Base-by-base conservation (phyloP, 768 basidiomycete species). In the Rhodosporidiobolus odoratus region DNA sequence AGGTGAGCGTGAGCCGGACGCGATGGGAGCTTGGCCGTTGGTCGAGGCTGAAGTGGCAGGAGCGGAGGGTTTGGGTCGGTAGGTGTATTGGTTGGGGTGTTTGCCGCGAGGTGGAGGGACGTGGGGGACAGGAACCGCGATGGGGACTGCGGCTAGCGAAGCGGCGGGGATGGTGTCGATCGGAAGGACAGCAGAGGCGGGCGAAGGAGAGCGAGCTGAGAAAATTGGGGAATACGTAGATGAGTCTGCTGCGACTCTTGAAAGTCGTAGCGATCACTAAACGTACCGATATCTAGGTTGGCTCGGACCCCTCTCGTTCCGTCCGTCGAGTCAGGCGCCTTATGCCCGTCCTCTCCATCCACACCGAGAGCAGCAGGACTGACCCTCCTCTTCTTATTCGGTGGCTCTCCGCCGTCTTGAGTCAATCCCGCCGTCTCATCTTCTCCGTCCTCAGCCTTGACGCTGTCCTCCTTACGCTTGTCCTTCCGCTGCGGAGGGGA, bases 11-110 rank as follows among this genome's bases (percentile, higher is more conserved):
- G 75, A 62, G 35, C 62, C 58, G 16, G 72, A 41, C 5, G 69
- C 53, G 9, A 73, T 53, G 47, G 68, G 56, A 21, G 48, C 75
- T 66, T 21, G 41, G 35, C 45, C 45, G 47, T 35, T 25, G 0
- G n/a, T 2, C 13, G 9, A 10, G 58, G 23, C 16, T 35, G 27
- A 4, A 50, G 13, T 0, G 65, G 43, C 32, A 0, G 62, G 30
- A 8, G 69, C 61, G 62, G 41, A 56, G 32, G 54, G 32, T 66
- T 81, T 81, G 0, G 79, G 78, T n/a, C 81, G 79, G 77, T 81
- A 83, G 23, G 82, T 83, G 79, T 84, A 82, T 75, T 84, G 81
- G 76, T 84, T 82, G 35, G 82, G 81, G 76, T 83, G 84, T 75
- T 83, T 83, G 60, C 58, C 68, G 16, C 72, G 73, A 67, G 64